A percentile compares a stretch with the other conserved stretches of the same genome.
phyloP scores from a whole-genome alignment of 2,329 filamentous ascomycete species.

The Aspergillus pseudoterreus region DNA sequence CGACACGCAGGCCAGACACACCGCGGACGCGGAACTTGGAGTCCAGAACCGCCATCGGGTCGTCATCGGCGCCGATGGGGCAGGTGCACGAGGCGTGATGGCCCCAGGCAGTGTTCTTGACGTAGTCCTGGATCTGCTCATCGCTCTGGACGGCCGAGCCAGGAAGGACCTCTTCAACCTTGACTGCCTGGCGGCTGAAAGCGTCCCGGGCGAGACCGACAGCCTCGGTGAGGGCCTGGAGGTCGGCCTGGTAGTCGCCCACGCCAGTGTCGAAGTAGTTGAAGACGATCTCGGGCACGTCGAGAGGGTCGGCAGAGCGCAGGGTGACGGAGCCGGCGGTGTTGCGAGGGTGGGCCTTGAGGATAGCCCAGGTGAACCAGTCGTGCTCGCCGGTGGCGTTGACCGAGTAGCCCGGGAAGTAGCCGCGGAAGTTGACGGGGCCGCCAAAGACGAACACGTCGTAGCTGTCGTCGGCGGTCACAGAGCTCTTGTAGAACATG shows the following conservation, averaged over 20 bases:
- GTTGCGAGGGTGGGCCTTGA: constrained; percentile 64
- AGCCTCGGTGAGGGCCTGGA: constrained; percentile 53
- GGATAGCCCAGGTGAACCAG: constrained; percentile 45
- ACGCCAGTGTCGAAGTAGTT: constrained; percentile 51
- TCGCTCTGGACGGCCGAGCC: constrained; percentile 41
- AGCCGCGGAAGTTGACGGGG: constrained; percentile 55
- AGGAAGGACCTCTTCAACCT: constrained; percentile 43
- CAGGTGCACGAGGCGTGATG: constrained; percentile 57
- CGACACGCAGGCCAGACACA: constrained; percentile 54
- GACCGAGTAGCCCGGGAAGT: constrained; percentile 43
- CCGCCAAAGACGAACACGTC: constrained; percentile 56
- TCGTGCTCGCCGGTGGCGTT: constrained; percentile 38
- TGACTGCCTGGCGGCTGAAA: constrained; percentile 37
- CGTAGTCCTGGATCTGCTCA: constrained; percentile 45
- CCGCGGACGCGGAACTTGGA: constrained; percentile 56
- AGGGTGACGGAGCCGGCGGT: constrained; percentile 60
- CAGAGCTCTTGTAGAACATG: constrained; percentile 36
- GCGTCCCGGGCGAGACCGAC: constrained; percentile 51
- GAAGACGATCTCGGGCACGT: constrained; percentile 61
- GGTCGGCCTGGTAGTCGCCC: constrained; percentile 46
- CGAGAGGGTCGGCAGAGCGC: constrained; percentile 58
- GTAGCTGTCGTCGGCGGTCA: constrained; percentile 42
- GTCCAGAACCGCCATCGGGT: constrained; percentile 56
- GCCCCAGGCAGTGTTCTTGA: constrained; percentile 51
- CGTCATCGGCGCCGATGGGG: constrained; percentile 52